A percentile compares a stretch with the other conserved stretches of the same genome.
Conservation (phyloP, 2,329 filamentous ascomycete genomes). For the Pyricularia pennisetigena region DNA sequence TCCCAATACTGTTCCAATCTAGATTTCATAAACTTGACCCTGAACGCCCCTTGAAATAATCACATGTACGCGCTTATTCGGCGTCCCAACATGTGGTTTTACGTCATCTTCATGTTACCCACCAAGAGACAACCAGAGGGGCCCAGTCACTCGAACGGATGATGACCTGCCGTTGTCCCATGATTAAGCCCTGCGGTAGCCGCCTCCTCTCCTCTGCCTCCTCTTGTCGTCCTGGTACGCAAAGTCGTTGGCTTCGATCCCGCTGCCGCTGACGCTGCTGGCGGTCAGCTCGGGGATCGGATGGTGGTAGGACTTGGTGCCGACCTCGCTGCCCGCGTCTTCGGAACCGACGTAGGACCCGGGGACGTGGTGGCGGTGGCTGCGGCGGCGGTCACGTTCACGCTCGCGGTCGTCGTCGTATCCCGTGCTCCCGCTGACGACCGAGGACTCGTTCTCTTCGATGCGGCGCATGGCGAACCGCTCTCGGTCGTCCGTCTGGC, state of each 20-base stretch:
- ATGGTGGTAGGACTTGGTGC: constrained; percentile 49
- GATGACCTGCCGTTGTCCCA: neutral
- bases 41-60: neutral
- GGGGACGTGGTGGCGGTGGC: constrained; percentile 16
- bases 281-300: constrained; percentile 41
- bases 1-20: neutral
- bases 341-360: constrained; percentile 30
- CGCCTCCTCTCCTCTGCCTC: constrained; percentile 25
- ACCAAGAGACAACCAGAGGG: neutral
- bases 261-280: constrained; percentile 16
- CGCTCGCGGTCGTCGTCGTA: neutral
- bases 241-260: constrained; percentile 21
- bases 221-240: constrained; percentile 32
- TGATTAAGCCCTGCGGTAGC: constrained; percentile 5
- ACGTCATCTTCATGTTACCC: neutral
- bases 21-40: neutral
- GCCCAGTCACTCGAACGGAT: neutral
- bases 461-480: constrained; percentile 17
- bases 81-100: no score
- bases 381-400: neutral
- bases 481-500: constrained; percentile 18
- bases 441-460: constrained; percentile 18
- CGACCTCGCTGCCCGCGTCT: constrained; percentile 31
- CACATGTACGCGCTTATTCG: neutral
- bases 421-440: neutral